phyloP scores from a whole-genome alignment of 495 filamentous ascomycete species.

The Pyrenula massariospora region DNA sequence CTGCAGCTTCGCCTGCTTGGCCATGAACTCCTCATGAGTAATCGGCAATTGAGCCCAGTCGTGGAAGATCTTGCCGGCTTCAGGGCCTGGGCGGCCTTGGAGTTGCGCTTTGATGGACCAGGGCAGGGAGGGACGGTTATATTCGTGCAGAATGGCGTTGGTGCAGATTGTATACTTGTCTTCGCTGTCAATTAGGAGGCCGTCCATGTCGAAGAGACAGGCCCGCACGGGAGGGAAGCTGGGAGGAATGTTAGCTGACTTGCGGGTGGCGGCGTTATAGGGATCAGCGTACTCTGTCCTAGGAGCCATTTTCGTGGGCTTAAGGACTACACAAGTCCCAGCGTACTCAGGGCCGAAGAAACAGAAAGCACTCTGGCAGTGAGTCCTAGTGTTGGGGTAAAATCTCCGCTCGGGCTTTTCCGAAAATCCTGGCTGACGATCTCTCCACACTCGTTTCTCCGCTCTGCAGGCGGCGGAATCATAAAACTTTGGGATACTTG shows the following conservation, averaged over 20 bases:
- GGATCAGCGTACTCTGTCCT: conserved; percentile 9
- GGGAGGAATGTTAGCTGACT: background rate
- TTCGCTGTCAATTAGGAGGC: conserved; percentile 85
- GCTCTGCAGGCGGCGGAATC: no score
- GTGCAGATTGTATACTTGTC: conserved; percentile 80
- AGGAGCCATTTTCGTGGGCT: background rate
- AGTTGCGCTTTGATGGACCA: conserved; percentile 92
- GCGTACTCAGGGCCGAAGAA: no score
- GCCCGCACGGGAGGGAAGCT: conserved; percentile 73
- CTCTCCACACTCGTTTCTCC: no score
- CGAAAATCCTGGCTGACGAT: no score
- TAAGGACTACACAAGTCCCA: no score
- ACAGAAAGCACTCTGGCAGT: no score
- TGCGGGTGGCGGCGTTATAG: background rate
- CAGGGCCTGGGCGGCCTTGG: conserved; percentile 57
- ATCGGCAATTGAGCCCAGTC: conserved; percentile 23
- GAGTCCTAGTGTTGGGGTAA: no score
- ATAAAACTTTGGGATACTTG: no score
- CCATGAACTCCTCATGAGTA: conserved; percentile 15
- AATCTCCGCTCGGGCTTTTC: no score
- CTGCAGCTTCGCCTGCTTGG: conserved; percentile 14
- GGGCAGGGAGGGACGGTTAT: conserved; percentile 60
- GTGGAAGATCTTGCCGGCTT: conserved; percentile 31
- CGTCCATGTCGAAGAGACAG: conserved; percentile 98
- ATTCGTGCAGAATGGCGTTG: conserved; percentile 66